phyloP scores from a whole-genome alignment of 2,329 filamentous ascomycete genomes.

The Escovopsis weberi region DNA sequence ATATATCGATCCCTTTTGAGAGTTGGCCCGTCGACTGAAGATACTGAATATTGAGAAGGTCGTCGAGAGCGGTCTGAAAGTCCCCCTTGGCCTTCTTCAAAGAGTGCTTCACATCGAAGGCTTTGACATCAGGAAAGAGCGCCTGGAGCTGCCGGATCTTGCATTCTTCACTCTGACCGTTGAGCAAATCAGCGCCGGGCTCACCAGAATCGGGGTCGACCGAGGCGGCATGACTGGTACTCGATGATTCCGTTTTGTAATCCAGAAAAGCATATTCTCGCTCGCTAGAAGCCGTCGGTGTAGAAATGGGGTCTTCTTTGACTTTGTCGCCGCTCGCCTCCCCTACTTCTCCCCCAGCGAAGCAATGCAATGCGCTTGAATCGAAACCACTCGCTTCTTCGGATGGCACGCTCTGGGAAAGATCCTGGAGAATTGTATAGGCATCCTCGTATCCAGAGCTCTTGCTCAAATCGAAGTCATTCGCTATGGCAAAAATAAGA shows the following conservation, averaged over 20 bases:
- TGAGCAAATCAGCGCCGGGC: constrained; percentile 20
- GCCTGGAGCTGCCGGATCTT: constrained; percentile 49
- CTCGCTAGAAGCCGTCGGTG: constrained; percentile 8
- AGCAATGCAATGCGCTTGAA: constrained; percentile 52
- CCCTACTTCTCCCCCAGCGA: neutral
- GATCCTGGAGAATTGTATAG: constrained; percentile 42
- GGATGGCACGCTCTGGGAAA: constrained; percentile 47
- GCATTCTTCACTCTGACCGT: constrained; percentile 35
- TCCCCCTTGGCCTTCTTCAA: constrained; percentile 54
- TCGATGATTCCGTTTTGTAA: constrained; percentile 16
- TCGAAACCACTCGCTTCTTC: constrained; percentile 70
- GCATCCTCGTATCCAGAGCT: constrained; percentile 37
- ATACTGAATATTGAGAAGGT: constrained; percentile 64
- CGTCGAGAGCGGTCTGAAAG: constrained; percentile 58
- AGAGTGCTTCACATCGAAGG: constrained; percentile 49
- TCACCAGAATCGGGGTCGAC: constrained; percentile 10
- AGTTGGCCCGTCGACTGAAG: constrained; percentile 52
- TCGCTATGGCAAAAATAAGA: constrained; percentile 59
- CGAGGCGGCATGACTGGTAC: constrained; percentile 12
- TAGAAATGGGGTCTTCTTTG: constrained; percentile 10
- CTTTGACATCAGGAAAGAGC: constrained; percentile 58
- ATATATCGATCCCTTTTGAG: constrained; percentile 69
- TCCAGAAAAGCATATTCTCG: constrained; percentile 15
- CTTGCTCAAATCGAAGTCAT: constrained; percentile 53
- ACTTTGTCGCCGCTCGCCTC: constrained; percentile 12